These are phyloP conservation scores for Magnolia officinalis DNA, from an alignment of 164 flowering plant genomes.

Conservation along the genomic window DNA sequence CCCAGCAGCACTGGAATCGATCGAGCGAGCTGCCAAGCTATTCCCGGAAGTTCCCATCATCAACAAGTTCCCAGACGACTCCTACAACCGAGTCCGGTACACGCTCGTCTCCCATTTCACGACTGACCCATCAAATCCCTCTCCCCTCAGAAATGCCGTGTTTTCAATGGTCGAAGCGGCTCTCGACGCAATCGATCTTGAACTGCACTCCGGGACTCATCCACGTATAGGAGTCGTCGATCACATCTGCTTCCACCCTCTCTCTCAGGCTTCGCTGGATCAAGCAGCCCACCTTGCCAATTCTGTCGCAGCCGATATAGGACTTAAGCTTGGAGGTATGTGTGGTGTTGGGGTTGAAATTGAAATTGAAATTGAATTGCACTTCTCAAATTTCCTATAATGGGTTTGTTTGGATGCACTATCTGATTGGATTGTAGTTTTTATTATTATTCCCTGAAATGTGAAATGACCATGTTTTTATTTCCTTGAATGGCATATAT, in stretches of 20 bases:
- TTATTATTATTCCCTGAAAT: too few species aligned
- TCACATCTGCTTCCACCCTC: constrained; percentile 64
- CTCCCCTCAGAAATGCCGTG: constrained; percentile 50
- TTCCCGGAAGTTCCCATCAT: constrained; percentile 45
- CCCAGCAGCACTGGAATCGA: constrained; percentile 45
- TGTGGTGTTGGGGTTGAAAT: background rate
- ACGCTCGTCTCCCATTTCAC: constrained; percentile 51
- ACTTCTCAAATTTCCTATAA: background rate
- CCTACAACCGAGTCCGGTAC: constrained; percentile 54
- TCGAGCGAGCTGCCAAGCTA: constrained; percentile 48
- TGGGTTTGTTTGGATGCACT: background rate
- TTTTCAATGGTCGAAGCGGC: constrained; percentile 63
- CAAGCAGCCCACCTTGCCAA: constrained; percentile 70
- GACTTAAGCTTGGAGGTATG: constrained; percentile 56
- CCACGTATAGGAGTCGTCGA: constrained; percentile 78
- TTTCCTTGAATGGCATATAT: background rate
- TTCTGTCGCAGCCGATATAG: constrained; percentile 53
- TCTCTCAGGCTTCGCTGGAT: constrained; percentile 60
- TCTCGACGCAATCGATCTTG: constrained; percentile 48
- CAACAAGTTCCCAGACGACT: constrained; percentile 57
- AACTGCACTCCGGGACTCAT: constrained; percentile 60
- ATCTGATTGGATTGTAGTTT: background rate
- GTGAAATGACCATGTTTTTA: background rate
- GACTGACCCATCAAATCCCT: constrained; percentile 31
- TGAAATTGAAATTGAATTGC: background rate